These are phyloP conservation scores for Amanita subjunquillea DNA, from an alignment of 768 basidiomycete species.

Conservation along the genomic window DNA sequence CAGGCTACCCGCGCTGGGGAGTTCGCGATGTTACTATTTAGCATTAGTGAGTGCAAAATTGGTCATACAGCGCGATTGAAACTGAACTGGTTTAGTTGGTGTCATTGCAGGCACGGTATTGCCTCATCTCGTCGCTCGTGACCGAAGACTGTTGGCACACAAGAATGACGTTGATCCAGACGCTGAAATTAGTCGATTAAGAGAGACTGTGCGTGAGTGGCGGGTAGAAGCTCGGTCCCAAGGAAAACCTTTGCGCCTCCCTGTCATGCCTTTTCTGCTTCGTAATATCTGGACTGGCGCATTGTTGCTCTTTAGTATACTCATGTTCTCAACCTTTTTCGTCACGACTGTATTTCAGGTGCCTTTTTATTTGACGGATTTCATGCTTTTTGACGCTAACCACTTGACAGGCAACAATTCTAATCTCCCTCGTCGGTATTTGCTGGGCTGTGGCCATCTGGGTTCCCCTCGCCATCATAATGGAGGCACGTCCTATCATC, in stretches of 20 bases:
- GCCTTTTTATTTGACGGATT: constrained; percentile 7
- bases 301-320: constrained; percentile 63
- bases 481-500: constrained; percentile 55
- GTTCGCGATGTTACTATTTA: constrained; percentile 84
- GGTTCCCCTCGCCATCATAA: constrained; percentile 96
- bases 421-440: constrained; percentile 80
- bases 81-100: constrained; percentile 46
- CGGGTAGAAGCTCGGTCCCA: constrained; percentile 71
- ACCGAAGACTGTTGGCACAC: constrained; percentile 67
- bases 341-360: constrained; percentile 71
- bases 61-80: neutral
- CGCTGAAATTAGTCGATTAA: constrained; percentile 60
- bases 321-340: constrained; percentile 83
- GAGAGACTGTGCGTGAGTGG: constrained; percentile 69
- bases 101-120: constrained; percentile 74
- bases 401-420: constrained; percentile 54
- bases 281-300: constrained; percentile 93
- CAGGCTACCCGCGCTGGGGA: constrained; percentile 79
- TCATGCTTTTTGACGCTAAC: neutral
- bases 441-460: constrained; percentile 98
- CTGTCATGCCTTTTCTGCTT: constrained; percentile 83
- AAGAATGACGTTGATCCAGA: constrained; percentile 68
- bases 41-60: constrained; percentile 52
- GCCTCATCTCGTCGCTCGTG: constrained; percentile 74
- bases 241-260: constrained; percentile 68